Evolutionary conservation across 176 grass and related monocot species (phyloP).

Genomic region (Cenchrus fungigraminus): DNA sequence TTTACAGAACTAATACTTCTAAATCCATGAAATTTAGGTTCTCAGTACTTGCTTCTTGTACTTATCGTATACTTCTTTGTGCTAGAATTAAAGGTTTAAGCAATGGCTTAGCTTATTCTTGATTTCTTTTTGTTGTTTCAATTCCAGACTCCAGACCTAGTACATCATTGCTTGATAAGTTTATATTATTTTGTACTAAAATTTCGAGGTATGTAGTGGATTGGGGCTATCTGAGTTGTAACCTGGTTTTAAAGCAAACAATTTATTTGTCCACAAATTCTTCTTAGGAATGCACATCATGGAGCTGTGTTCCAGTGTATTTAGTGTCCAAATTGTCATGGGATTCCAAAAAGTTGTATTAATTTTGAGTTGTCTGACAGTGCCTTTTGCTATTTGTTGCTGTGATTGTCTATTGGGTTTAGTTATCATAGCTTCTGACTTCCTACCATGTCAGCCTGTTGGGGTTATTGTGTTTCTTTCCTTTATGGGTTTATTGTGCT

Average conservation of each 20-base stretch:
- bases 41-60: neutral
- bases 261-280: neutral
- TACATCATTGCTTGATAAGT: constrained; percentile 1
- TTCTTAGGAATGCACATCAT: neutral
- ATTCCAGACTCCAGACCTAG: neutral
- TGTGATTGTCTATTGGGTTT: neutral
- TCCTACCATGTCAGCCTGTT: neutral
- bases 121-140: neutral
- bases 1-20: neutral
- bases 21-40: neutral
- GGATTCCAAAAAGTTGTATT: constrained; percentile 1
- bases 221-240: neutral
- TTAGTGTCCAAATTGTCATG: constrained; percentile 1
- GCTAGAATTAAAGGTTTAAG: neutral
- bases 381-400: neutral
- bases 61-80: neutral
- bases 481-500: neutral
- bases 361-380: neutral
- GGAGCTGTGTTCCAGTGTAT: constrained; percentile 2
- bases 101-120: neutral
- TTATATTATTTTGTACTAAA: neutral
- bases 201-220: neutral
- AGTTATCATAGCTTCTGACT: neutral
- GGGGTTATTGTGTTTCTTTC: constrained; percentile 16
- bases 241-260: neutral